Conservation (phyloP, 176 grass and related monocot genomes). For the Oryza meridionalis region DNA sequence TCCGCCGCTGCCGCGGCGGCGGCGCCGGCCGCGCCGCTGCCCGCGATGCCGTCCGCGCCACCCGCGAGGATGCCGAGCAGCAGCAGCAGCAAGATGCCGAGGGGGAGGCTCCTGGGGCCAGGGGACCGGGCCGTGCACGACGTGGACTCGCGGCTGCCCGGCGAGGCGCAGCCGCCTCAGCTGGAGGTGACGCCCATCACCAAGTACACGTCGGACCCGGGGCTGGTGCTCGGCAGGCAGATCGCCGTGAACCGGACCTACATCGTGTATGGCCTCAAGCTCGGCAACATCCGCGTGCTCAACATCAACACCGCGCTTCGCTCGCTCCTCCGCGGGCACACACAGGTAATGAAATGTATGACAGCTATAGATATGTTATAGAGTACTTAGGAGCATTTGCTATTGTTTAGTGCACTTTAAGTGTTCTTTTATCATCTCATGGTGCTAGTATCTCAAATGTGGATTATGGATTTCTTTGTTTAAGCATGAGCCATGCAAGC, state of each 20-base stretch:
- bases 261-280: conserved; percentile 90
- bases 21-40: conserved; percentile 12
- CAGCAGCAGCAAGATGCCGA: conserved; percentile 70
- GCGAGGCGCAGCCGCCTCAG: conserved; percentile 76
- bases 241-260: conserved; percentile 88
- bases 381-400: background rate
- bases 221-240: conserved; percentile 83
- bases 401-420: background rate
- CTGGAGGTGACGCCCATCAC: conserved; percentile 97
- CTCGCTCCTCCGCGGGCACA: conserved; percentile 82
- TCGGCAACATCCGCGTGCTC: conserved; percentile 83
- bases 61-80: conserved; percentile 78
- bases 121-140: conserved; percentile 73
- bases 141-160: conserved; percentile 76
- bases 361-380: background rate
- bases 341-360: conserved; percentile 52
- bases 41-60: conserved; percentile 52
- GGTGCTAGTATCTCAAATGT: background rate
- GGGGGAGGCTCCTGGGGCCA: conserved; percentile 63
- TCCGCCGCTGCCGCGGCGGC: background rate
- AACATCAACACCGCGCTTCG: conserved; percentile 94
- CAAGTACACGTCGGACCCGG: conserved; percentile 92
- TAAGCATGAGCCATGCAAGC: background rate
- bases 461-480: background rate
- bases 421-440: background rate